These are phyloP conservation scores for Nicotiana noctiflora DNA, from an alignment of 257 asterid genomes.

Conservation along the genomic window DNA sequence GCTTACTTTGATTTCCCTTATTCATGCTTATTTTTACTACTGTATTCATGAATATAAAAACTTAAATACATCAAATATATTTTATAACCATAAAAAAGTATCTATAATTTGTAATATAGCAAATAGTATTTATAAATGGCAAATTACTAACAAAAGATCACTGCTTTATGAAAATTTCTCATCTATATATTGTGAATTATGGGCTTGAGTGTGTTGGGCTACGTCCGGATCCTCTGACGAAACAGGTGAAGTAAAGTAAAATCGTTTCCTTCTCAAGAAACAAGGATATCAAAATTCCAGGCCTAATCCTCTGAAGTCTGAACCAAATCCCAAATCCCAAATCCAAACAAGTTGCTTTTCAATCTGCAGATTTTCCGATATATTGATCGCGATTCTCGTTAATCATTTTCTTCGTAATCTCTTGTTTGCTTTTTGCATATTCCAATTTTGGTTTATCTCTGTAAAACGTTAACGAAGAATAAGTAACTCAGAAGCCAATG, in stretches of 20 bases:
- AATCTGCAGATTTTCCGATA: not conserved
- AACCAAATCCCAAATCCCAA: not conserved
- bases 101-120: too few relatives aligned
- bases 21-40: too few relatives aligned
- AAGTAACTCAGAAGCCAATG: slow-evolving; percentile 20
- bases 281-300: too few relatives aligned
- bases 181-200: not conserved
- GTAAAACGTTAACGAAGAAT: slow-evolving; percentile 21
- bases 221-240: not conserved
- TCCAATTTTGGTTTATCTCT: not conserved
- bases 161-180: too few relatives aligned
- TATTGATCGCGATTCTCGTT: not conserved
- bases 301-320: too few relatives aligned
- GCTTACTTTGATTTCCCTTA: too few relatives aligned
- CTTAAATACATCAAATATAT: too few relatives aligned
- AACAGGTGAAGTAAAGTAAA: not conserved
- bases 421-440: not conserved
- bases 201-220: not conserved
- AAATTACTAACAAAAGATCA: too few relatives aligned
- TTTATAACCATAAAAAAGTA: too few relatives aligned
- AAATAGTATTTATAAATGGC: too few relatives aligned
- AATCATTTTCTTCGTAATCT: not conserved
- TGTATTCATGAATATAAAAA: too few relatives aligned
- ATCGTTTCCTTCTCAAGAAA: not conserved
- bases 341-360: not conserved